These are phyloP conservation scores for Dipodascus albidus DNA, from an alignment of 805 yeast species.

Conservation along the genomic window DNA sequence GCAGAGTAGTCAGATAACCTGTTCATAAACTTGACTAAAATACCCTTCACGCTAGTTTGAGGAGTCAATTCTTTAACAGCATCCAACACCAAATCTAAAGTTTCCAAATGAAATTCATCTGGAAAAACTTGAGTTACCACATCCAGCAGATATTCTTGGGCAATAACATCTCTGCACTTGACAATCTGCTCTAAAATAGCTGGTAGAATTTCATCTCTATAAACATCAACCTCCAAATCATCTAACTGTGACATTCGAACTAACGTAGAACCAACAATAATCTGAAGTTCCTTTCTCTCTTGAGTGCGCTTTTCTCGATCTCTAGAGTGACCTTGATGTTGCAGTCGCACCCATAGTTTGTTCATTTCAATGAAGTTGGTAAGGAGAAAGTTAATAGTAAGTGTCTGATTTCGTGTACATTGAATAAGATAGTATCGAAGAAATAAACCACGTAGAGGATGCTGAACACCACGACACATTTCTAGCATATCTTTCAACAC, in stretches of 20 bases:
- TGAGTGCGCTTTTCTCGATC: constrained; percentile 62
- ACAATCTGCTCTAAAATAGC: constrained; percentile 77
- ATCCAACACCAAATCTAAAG: constrained; percentile 54
- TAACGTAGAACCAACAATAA: constrained; percentile 84
- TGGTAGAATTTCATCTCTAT: constrained; percentile 53
- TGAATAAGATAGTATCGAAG: constrained; percentile 82
- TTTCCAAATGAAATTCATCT: constrained; percentile 73
- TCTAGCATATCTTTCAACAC: constrained; percentile 94
- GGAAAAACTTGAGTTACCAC: constrained; percentile 93
- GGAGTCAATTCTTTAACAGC: constrained; percentile 61
- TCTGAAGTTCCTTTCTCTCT: constrained; percentile 83
- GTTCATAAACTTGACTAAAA: constrained; percentile 60
- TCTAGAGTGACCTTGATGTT: constrained; percentile 86
- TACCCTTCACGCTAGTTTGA: constrained; percentile 51
- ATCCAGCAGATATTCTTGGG: constrained; percentile 85
- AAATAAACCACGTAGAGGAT: constrained; percentile 86
- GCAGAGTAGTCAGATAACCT: constrained; percentile 30
- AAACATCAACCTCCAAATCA: constrained; percentile 39
- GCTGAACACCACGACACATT: constrained; percentile 95
- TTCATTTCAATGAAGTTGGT: constrained; percentile 95
- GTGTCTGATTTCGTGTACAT: constrained; percentile 55
- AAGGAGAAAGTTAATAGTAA: constrained; percentile 66
- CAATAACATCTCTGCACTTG: constrained; percentile 83
- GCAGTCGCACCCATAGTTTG: constrained; percentile 92
- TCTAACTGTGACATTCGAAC: constrained; percentile 83